Evolutionary conservation across 305 asterid species (phyloP).

Genomic region (Euphrasia arctica): DNA sequence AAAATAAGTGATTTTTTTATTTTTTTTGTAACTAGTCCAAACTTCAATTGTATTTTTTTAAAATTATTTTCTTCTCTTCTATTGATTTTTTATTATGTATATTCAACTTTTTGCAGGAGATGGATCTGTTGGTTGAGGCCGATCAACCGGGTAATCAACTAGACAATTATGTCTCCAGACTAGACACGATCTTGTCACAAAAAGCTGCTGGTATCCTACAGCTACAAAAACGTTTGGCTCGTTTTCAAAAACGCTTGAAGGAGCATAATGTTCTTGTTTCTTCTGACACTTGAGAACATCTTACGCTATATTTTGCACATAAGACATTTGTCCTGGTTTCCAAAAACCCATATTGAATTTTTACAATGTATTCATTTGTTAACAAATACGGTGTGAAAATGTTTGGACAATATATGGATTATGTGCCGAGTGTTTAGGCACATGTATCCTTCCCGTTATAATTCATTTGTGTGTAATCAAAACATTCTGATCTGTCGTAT

Average conservation of each 20-base stretch:
- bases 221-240: constrained; percentile 81
- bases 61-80: background rate
- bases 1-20: background rate
- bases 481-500: too few species aligned
- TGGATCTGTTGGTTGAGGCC: constrained; percentile 92
- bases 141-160: constrained; percentile 95
- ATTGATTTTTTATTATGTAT: background rate
- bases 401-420: background rate
- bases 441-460: too few species aligned
- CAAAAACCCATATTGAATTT: constrained; percentile 9
- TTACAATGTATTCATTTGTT: constrained; percentile 28
- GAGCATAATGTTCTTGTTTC: constrained; percentile 90
- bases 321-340: background rate
- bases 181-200: constrained; percentile 82
- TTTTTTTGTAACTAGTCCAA: constrained; percentile 1
- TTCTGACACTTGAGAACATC: constrained; percentile 52
- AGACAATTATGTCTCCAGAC: constrained; percentile 66
- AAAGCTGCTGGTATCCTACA: constrained; percentile 85
- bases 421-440: too few species aligned
- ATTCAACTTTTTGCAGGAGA: constrained; percentile 58
- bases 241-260: constrained; percentile 71
- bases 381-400: constrained; percentile 32
- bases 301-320: constrained; percentile 12
- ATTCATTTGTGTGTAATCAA: too few species aligned
- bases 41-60: background rate